phyloP scores from a whole-genome alignment of 2,329 filamentous ascomycete genomes.

The Simplicillium aogashimaense region DNA sequence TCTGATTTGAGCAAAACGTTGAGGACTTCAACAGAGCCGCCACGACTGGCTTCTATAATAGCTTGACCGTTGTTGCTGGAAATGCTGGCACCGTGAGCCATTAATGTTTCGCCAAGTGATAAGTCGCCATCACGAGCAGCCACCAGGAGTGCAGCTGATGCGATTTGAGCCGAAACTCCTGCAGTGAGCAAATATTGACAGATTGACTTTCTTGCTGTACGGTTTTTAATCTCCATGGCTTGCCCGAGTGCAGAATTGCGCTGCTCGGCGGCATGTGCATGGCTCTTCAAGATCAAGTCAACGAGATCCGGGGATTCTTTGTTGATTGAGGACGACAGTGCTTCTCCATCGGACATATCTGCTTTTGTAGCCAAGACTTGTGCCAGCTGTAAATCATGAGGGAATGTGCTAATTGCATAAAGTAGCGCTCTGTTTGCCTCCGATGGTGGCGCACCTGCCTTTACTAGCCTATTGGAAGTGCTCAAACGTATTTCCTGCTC shows the following conservation, averaged over 20 bases:
- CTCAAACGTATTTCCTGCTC: conserved; percentile 41
- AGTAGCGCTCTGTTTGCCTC: conserved; percentile 42
- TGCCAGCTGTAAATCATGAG: conserved; percentile 39
- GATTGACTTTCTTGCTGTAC: conserved; percentile 28
- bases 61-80: conserved; percentile 42
- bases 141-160: conserved; percentile 39
- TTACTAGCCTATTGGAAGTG: conserved; percentile 38
- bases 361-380: conserved; percentile 24
- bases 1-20: conserved; percentile 36
- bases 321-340: not conserved
- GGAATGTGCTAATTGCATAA: conserved; percentile 36
- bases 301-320: conserved; percentile 30
- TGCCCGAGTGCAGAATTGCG: conserved; percentile 32
- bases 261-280: conserved; percentile 22
- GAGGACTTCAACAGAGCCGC: conserved; percentile 38
- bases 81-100: conserved; percentile 40
- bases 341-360: not conserved
- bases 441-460: conserved; percentile 33
- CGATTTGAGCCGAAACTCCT: conserved; percentile 32
- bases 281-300: conserved; percentile 29
- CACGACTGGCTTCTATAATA: conserved; percentile 42
- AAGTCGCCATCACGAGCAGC: conserved; percentile 45
- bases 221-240: conserved; percentile 30
- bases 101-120: conserved; percentile 37
- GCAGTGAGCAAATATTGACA: conserved; percentile 34